Percentiles rank a stretch among this genome's conserved stretches.
Evolutionary conservation across 768 basidiomycete genomes (phyloP).

Genomic region (Naganishia vaughanmartiniae): DNA sequence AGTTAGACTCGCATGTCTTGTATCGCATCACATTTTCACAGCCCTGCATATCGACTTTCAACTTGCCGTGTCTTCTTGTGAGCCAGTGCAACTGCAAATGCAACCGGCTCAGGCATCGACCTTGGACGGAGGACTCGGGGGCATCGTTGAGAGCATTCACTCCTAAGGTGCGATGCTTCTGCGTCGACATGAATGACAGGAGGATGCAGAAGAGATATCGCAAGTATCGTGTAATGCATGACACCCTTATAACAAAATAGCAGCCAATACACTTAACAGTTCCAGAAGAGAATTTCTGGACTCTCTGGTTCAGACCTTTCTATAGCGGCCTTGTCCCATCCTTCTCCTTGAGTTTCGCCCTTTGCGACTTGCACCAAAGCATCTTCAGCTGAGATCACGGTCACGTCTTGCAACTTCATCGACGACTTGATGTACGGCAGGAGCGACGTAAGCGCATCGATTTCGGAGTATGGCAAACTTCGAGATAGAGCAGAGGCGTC

Average conservation of each 20-base stretch:
- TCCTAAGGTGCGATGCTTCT: background rate
- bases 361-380: slow-evolving; percentile 66
- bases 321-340: slow-evolving; percentile 68
- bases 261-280: slow-evolving; percentile 48
- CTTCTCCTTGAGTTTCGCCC: slow-evolving; percentile 61
- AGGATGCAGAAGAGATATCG: background rate
- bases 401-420: slow-evolving; percentile 51
- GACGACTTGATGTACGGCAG: slow-evolving; percentile 74
- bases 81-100: too few species aligned
- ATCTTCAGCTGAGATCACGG: slow-evolving; percentile 67
- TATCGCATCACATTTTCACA: too few species aligned
- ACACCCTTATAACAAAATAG: background rate
- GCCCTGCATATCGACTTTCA: too few species aligned
- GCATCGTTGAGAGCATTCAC: too few species aligned
- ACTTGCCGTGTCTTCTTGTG: too few species aligned
- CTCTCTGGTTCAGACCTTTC: slow-evolving; percentile 83
- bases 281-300: slow-evolving; percentile 84
- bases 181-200: background rate
- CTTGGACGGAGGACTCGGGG: too few species aligned
- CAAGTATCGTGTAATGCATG: background rate
- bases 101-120: too few species aligned
- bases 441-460: slow-evolving; percentile 66
- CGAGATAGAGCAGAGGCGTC: slow-evolving; percentile 75
- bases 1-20: too few species aligned
- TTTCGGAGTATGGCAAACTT: slow-evolving; percentile 77